Base-by-base conservation (phyloP, 2,329 filamentous ascomycete genomes). In the Neopestalotiopsis sp. region DNA sequence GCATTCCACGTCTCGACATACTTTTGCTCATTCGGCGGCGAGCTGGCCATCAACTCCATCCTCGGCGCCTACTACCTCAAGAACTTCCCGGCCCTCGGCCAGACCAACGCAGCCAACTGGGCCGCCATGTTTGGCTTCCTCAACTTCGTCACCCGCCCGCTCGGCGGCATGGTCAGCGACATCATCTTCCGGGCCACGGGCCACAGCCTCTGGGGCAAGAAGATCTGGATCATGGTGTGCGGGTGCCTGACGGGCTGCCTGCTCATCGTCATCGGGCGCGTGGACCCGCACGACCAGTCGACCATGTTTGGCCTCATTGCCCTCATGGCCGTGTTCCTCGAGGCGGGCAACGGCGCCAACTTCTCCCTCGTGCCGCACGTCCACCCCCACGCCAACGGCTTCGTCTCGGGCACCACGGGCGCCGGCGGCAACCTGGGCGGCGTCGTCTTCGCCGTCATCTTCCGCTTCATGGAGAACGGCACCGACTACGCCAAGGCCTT, bases 291-390 rank as follows among this genome's bases (percentile, higher is more conserved):
- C 32, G 76, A 86, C 30, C 79, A 91, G 62, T 81, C 85, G 6
- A 89, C 88, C 2, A 91, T 97, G 85, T 90, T 96, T 68, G 93
- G 92, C 1, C 88, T 97, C 5, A 83, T 97, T 9, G 90, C 91
- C 1, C 87, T 93, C 10, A 87, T 94, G 82, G 93, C 92, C 1
- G 86, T 97, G 77, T 97, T 97, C 83, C 81, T 94, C 58, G 94
- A 97, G 78, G 93, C 92, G 1, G 91, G 90, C 57, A 97, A 97
- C 77, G 95, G 95, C 0, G 90, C 93, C 56, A 96, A 93, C 81
- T 97, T 96, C 80, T 89, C 93, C 0, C 86, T 97, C 5, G 91
- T 97, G 30, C 94, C 94, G 3, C 95, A 97, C 77, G 91, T 97
- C 1, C 92, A 95, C 79, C 93, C 94, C 1, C 87, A 86, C 70